These are phyloP conservation scores for Kwoniella dendrophila DNA, from an alignment of 768 basidiomycete genomes.

Conservation along the genomic window DNA sequence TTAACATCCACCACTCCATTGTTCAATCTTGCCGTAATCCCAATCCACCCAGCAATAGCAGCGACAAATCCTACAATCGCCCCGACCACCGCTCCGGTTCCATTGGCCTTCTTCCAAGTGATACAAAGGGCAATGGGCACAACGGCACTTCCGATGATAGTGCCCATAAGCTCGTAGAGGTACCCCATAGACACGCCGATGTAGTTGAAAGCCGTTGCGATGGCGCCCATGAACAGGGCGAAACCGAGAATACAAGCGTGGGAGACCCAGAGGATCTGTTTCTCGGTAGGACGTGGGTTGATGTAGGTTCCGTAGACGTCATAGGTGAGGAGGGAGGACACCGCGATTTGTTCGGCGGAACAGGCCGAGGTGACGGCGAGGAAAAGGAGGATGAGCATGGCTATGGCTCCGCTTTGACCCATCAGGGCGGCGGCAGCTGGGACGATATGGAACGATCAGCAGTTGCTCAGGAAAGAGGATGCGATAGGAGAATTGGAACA, in stretches of 20 bases:
- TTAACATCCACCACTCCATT: conserved; percentile 70
- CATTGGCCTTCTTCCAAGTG: conserved; percentile 83
- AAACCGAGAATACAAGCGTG: conserved; percentile 32
- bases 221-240: conserved; percentile 68
- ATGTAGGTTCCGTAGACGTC: conserved; percentile 64
- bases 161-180: conserved; percentile 65
- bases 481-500: conserved; percentile 11
- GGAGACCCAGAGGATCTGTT: conserved; percentile 51
- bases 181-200: conserved; percentile 92
- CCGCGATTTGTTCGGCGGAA: conserved; percentile 87
- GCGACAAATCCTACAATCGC: conserved; percentile 69
- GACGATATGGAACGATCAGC: neutral
- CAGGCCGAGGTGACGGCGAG: conserved; percentile 77
- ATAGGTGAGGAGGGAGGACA: conserved; percentile 60
- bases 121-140: conserved; percentile 83
- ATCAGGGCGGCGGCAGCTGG: conserved; percentile 74
- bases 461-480: too few species aligned
- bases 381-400: conserved; percentile 75
- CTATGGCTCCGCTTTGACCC: conserved; percentile 75
- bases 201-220: conserved; percentile 81
- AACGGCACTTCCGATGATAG: conserved; percentile 67
- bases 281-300: conserved; percentile 74
- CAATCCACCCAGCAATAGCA: conserved; percentile 82
- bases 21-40: conserved; percentile 73
- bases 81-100: conserved; percentile 77